Evolutionary conservation across 1,284 basidiomycete genomes (phyloP).

Genomic region (Xerocomus amazonicus): DNA sequence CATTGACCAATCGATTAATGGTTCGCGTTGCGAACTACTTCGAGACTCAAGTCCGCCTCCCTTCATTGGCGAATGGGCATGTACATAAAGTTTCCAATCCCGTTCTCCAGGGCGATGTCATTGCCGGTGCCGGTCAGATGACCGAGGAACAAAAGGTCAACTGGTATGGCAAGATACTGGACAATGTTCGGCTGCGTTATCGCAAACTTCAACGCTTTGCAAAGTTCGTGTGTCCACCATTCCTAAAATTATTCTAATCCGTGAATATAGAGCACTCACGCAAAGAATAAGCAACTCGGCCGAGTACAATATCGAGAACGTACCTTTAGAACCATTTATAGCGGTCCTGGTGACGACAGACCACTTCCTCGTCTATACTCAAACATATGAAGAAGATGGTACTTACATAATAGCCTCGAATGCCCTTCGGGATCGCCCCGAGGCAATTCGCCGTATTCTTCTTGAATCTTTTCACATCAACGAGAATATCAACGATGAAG

Average conservation of each 20-base stretch:
- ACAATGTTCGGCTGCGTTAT: conserved; percentile 89
- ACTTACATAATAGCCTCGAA: conserved; percentile 91
- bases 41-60: conserved; percentile 87
- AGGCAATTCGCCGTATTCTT: conserved; percentile 79
- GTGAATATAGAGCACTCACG: conserved; percentile 58
- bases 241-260: conserved; percentile 9
- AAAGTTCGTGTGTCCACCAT: conserved; percentile 48
- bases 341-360: conserved; percentile 79
- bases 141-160: conserved; percentile 76
- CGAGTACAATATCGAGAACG: conserved; percentile 84
- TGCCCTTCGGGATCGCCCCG: conserved; percentile 80
- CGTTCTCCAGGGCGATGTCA: conserved; percentile 28
- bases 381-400: conserved; percentile 85
- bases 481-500: conserved; percentile 57
- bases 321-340: conserved; percentile 82
- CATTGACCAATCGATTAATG: conserved; percentile 87
- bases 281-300: conserved; percentile 94
- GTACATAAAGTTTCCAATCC: conserved; percentile 23
- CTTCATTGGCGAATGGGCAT: conserved; percentile 34
- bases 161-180: conserved; percentile 94
- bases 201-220: conserved; percentile 93
- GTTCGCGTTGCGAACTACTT: conserved; percentile 91
- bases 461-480: conserved; percentile 80
- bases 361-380: conserved; percentile 94
- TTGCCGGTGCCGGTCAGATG: conserved; percentile 46